Base-by-base conservation (phyloP, 345 rosid genomes). In the Crucihimalaya himalaica region DNA sequence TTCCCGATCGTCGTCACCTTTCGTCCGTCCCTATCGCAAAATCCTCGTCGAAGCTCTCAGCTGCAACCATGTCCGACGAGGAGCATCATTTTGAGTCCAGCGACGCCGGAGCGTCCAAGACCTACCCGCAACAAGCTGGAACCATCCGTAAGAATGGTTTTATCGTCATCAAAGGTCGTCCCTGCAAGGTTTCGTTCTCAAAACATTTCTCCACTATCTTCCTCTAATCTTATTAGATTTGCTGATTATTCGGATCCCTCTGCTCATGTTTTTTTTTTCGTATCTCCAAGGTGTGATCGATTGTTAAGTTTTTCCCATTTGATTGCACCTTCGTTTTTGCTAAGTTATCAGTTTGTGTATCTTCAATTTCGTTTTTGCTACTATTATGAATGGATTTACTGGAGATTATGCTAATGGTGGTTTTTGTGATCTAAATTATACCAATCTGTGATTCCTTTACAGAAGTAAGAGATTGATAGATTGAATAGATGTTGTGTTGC, bases 21-120 rank as follows among this genome's bases (percentile, higher is more conserved):
- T 14, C 21, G 16, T 46, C 21, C 34, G 66, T 10, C 46, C 43
- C 1, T 0, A 14, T 40, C 25, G 15, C 19, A 35, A 59, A n/a
- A 35, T 62, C 39, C 52, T 62, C 62, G 39, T 47, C 52, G 46
- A 27, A 72, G 63, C 51, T 73, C 58, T 60, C 43, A 3, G 11
- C 58, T 19, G 43, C 68, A 34, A 53, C 57, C 56, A 86, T 86
- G 90, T 86, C 90, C 20, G 90, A 88, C 80, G 88, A 88, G 56
- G 90, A 88, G 66, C 93, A 83, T 56, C 86, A 84, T 52, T 86
- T 88, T 28, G 90, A 88, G 40, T 86, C 90, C 0, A 88, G 87
- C 5, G 90, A 86, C 60, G 90, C 90, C 50, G 93, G 89, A 63
- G 90, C 93, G 7, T 88, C 93, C 31, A 88, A 86, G 68, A 88